Conservation (phyloP, 2,329 filamentous ascomycete genomes). For the Piedraia hortae region DNA sequence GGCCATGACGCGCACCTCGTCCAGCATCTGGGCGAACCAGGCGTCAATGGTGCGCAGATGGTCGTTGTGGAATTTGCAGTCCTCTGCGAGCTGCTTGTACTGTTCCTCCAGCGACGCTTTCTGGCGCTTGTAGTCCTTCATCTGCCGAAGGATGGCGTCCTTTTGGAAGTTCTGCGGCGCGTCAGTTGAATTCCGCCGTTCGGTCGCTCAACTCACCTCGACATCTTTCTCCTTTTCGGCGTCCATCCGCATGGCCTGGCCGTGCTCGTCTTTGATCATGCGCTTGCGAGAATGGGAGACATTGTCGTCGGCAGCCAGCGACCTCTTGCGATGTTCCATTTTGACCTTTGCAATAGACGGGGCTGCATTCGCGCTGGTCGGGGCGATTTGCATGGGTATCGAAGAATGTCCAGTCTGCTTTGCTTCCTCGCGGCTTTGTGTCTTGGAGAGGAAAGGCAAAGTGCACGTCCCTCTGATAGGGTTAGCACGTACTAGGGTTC, state of each 20-base stretch:
- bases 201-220: constrained; percentile 33
- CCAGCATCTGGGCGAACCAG: constrained; percentile 60
- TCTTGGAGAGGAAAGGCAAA: no score
- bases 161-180: constrained; percentile 53
- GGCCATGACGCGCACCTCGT: constrained; percentile 20
- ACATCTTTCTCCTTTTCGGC: constrained; percentile 44
- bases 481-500: no score
- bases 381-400: no score
- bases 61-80: constrained; percentile 63
- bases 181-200: constrained; percentile 1
- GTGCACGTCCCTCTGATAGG: no score
- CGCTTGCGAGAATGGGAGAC: constrained; percentile 74
- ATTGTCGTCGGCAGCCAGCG: constrained; percentile 42
- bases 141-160: constrained; percentile 87
- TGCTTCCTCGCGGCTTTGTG: no score
- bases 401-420: no score
- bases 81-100: constrained; percentile 53
- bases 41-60: constrained; percentile 72
- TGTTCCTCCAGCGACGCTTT: constrained; percentile 56
- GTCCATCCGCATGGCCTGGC: constrained; percentile 31
- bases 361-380: no score
- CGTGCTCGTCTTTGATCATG: constrained; percentile 54
- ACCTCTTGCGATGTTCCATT: constrained; percentile 99
- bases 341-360: constrained; percentile 28
- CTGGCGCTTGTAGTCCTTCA: constrained; percentile 92